phyloP scores from a whole-genome alignment of 441 rosid species.

The Mallotus repandus region DNA sequence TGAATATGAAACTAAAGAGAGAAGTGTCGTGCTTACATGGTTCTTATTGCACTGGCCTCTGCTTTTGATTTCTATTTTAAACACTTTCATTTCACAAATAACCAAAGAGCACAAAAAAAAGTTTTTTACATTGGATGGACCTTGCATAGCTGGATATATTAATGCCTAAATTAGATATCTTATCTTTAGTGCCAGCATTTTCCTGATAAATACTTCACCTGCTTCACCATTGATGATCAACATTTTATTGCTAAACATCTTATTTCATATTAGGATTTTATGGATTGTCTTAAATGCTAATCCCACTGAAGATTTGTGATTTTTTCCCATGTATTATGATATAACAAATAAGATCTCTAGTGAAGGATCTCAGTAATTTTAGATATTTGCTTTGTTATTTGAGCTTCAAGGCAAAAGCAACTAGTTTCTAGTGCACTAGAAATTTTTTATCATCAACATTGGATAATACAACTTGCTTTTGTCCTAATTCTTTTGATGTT shows the following conservation, averaged over 20 bases:
- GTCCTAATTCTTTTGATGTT: neutral
- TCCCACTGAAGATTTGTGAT: neutral
- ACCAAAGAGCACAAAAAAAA: no score
- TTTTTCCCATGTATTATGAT: no score
- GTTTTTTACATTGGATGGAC: neutral
- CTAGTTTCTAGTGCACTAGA: neutral
- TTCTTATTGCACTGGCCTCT: constrained; percentile 13
- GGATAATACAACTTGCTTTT: neutral
- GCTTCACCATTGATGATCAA: neutral
- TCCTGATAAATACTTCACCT: neutral
- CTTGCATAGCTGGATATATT: neutral
- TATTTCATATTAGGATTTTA: neutral
- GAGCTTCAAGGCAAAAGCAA: neutral
- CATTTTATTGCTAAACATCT: neutral
- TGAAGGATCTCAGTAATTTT: neutral
- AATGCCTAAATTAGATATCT: neutral
- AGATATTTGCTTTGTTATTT: neutral
- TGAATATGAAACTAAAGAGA: constrained; percentile 71
- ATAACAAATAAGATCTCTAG: neutral
- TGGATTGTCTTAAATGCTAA: neutral
- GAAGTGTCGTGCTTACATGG: constrained; percentile 84
- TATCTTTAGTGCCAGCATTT: neutral
- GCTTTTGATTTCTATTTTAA: neutral
- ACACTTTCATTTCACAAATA: no score
- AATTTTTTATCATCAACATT: neutral